Base-by-base conservation (phyloP, 164 flowering plant species). In the Nymphaea thermarum region DNA sequence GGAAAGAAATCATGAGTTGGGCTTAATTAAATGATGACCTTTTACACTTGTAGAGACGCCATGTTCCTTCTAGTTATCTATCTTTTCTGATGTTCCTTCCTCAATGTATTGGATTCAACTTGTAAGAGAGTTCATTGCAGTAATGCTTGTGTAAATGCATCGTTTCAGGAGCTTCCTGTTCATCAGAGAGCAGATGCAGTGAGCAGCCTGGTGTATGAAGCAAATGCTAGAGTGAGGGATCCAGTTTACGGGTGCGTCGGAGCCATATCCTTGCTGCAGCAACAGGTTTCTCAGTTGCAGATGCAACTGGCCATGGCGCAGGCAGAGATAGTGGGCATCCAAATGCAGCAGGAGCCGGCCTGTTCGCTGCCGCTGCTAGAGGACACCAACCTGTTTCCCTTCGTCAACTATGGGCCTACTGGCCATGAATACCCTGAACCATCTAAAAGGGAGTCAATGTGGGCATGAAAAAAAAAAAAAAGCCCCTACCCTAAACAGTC, bases 241-340 rank as follows among this genome's bases (percentile, higher is more conserved):
- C 91, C 91, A 0, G 89, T 87, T 44, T 87, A 87, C 15, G 94
- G 94, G 2, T 88, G 91, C 41, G 87, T 85, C 0, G 94, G 94
- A 8, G 94, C 94, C 10, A 86, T 88, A n/a, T 88, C 94, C 0
- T 82, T 76, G 73, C 75, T 88, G 18, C 91, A 88, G 69, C 82
- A 79, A 76, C 89, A 88, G 74, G 89, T 88, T 1, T 81, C 88
- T 2, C 80, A 85, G 67, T 74, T 88, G 4, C 88, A 88, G 76
- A 88, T 88, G 94, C 87, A 88, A 72, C 87, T 88, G 2, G 94
- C 91, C 0, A 80, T 85, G 42, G 89, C 91, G 65, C 87, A 88
- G 71, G 87, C 94, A 44, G 91, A 88, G 84, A 85, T 88, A 11
- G 78, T 86, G 64, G 86, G 89, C 81, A 85, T 85, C 69, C 94